Evolutionary conservation across 768 basidiomycete species (phyloP), one percentile per base, ranked within the genome.

Genomic region (Galerina marginata): DNA sequence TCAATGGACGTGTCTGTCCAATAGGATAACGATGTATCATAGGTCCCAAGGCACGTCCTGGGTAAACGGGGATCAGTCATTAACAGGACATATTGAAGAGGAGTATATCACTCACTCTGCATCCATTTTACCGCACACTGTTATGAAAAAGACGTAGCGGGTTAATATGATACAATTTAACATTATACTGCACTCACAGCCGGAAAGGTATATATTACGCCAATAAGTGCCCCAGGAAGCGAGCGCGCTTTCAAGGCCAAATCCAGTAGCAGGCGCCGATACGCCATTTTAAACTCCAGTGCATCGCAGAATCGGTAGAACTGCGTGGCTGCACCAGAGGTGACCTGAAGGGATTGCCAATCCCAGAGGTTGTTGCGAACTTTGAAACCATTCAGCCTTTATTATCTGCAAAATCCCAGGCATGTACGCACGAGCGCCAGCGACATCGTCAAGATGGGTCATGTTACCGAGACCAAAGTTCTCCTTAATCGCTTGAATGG

Each of bases 301-400:
- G 87, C 86, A 65, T 90, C 87, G 59, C 88, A 89, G 69, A 89
- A 90, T 15, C 79, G 60, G 75, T 78, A 86, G 73, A 90, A 90
- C 25, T 67, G 67, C 0, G 76, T 74, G 64, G 70, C 64, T 2
- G 81, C 74, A 4, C 86, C 86, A 2, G 73, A 71, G 14, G 77
- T 74, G 2, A 86, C 84, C 43, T 85, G 83, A 16, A 91, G 68
- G 9, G 65, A 64, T 65, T 91, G 90, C 90, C 90, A 92, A 53
- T 89, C 87, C 80, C 82, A 86, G 7, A 88, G 77, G 66, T 83
- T 82, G 64, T 85, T 82, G 56, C 75, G 81, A 54, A 87, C 87
- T 86, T 54, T 33, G 43, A 47, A 55, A 4, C 57, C 44, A 2
- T 23, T 36, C 9, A 46, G 40, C 51, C 16, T 47, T 15, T 58